Evolutionary conservation across 1,284 basidiomycete genomes (phyloP), one percentile per base, ranked within the genome.

Genomic region (Neolentinus lepideus): DNA sequence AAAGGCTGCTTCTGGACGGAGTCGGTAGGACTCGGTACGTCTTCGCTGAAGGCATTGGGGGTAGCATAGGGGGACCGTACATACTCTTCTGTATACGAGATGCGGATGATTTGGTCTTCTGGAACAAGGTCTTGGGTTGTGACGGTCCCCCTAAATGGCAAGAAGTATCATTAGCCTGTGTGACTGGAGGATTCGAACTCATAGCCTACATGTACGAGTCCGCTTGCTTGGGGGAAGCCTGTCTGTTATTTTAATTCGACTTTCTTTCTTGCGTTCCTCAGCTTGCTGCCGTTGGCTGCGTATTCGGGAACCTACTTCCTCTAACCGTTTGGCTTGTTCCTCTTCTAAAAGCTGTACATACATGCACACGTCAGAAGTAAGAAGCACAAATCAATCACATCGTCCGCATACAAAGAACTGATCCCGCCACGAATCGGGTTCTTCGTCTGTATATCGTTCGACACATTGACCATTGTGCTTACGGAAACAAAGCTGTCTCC

Each of bases 51-150:
- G 75, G 71, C 76, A 79, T 75, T 24, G 79, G 72, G 26, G 81
- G 79, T 38, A 79, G 62, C 57, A 78, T 70, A 26, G 75, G 77
- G 53, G 76, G 67, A 51, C 72, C 71, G 63, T 81, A 87, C 61
- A 85, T 69, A 29, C 77, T 78, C 65, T 79, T 82, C 66, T 84
- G 83, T 47, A 85, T 68, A 63, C 80, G 85, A 38, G 79, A 82
- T 12, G 86, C 84, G 63, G 89, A 84, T 31, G 75, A 74, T 58
- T 79, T 78, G 8, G 88, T 85, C 71, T 88, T 90, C 71, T 90
- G 85, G 61, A 91, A 83, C 11, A 91, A 72, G 10, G 83, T 78
- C 71, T 84, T 89, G 19, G 84, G 83, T 59, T 76, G 79, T 46
- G 68, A 59, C 36, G 67, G 59, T 26, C 67, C 75, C 81, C 83